Evolutionary conservation across 768 basidiomycete genomes (phyloP).

Genomic region (Trametes gibbosa): DNA sequence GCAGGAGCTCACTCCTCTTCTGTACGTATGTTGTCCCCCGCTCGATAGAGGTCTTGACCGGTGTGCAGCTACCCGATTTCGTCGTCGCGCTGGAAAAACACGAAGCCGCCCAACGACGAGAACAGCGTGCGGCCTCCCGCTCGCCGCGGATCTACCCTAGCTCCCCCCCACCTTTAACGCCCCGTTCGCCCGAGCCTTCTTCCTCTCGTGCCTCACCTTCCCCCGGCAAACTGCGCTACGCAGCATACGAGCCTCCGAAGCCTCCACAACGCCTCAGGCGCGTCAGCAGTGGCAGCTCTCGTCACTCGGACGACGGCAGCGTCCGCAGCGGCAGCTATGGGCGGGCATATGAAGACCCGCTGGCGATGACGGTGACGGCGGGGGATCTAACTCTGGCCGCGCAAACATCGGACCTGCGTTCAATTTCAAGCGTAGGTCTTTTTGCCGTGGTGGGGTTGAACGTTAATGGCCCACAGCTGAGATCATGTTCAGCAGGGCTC

Average conservation of each 20-base stretch:
- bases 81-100: constrained; percentile 45
- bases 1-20: constrained; percentile 51
- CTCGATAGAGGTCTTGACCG: not conserved
- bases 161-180: constrained; percentile 11
- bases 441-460: no score
- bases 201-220: constrained; percentile 29
- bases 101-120: not conserved
- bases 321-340: constrained; percentile 32
- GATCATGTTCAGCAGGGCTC: constrained; percentile 5
- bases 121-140: not conserved
- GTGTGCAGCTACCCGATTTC: constrained; percentile 68
- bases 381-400: constrained; percentile 46
- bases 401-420: constrained; percentile 32
- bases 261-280: constrained; percentile 44
- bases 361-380: constrained; percentile 35
- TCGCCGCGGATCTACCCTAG: constrained; percentile 5
- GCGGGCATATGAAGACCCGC: constrained; percentile 16
- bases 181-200: constrained; percentile 18
- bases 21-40: constrained; percentile 36
- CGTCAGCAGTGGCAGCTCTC: constrained; percentile 36
- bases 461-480: constrained; percentile 7
- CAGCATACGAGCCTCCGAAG: constrained; percentile 65
- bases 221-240: constrained; percentile 59
- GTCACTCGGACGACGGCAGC: constrained; percentile 35
- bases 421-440: constrained; percentile 23